These are phyloP conservation scores for Claviceps purpurea DNA, from an alignment of 2,329 filamentous ascomycete species.

Conservation along the genomic window DNA sequence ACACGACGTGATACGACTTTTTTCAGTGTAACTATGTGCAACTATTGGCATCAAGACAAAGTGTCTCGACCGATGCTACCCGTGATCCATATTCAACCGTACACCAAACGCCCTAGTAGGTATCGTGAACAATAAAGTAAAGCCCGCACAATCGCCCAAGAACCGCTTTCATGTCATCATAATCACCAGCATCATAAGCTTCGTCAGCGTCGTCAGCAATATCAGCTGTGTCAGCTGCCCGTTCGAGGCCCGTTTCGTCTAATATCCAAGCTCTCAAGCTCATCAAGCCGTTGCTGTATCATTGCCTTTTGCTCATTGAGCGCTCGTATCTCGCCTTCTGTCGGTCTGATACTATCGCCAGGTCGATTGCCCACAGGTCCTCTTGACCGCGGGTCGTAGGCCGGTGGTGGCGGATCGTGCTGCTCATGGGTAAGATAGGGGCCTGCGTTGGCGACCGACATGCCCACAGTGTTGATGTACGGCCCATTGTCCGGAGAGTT, in stretches of 20 bases:
- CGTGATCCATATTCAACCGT: background rate
- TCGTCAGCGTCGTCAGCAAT: background rate
- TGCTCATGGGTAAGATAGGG: background rate
- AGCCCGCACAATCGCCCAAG: background rate
- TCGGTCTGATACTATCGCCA: conserved; percentile 7
- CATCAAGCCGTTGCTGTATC: conserved; percentile 22
- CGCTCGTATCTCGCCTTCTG: conserved; percentile 19
- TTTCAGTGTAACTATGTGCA: no score
- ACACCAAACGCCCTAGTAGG: conserved; percentile 2
- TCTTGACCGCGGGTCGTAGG: conserved; percentile 17
- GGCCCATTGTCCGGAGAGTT: background rate
- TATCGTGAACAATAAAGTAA: conserved; percentile 2
- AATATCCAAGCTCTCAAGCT: conserved; percentile 14
- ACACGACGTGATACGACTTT: no score
- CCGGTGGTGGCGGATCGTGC: conserved; percentile 18
- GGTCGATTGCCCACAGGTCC: conserved; percentile 12
- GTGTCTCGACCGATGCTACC: background rate
- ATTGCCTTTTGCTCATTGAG: conserved; percentile 21
- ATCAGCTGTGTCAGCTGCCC: background rate
- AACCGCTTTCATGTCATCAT: background rate
- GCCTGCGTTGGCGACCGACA: background rate
- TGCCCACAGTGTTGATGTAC: conserved; percentile 1
- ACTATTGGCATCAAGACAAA: background rate
- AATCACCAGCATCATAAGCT: background rate
- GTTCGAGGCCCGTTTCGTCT: background rate